phyloP scores from a whole-genome alignment of 2,329 filamentous ascomycete genomes.

The Akanthomyces dipterigenus region DNA sequence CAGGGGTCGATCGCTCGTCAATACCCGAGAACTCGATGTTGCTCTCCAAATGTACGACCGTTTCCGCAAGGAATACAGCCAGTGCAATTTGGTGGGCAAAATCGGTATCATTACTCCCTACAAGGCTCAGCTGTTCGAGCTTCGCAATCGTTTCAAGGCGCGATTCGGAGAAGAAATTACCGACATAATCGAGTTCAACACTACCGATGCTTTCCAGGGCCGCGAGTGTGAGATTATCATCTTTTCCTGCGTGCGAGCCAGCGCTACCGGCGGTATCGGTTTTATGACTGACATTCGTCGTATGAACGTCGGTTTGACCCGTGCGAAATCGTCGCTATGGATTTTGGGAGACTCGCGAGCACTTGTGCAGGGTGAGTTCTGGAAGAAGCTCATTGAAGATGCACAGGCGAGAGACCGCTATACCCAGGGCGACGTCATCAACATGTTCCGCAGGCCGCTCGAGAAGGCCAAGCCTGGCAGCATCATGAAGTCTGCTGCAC shows the following conservation, averaged over 20 bases:
- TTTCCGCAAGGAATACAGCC: conserved; percentile 63
- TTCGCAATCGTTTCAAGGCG: conserved; percentile 67
- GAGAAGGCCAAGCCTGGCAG: conserved; percentile 26
- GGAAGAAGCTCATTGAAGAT: conserved; percentile 80
- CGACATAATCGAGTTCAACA: conserved; percentile 90
- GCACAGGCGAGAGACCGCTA: conserved; percentile 68
- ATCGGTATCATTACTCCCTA: conserved; percentile 98
- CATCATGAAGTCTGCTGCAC: conserved; percentile 12
- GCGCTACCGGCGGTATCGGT: conserved; percentile 87
- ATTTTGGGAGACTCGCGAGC: conserved; percentile 89
- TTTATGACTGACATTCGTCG: conserved; percentile 97
- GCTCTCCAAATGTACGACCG: conserved; percentile 80
- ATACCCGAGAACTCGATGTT: conserved; percentile 77
- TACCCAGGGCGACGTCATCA: conserved; percentile 57
- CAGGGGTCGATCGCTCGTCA: conserved; percentile 84
- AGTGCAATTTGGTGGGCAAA: conserved; percentile 68
- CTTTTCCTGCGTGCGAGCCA: conserved; percentile 95
- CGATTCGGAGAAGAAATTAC: conserved; percentile 70
- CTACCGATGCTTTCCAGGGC: conserved; percentile 95
- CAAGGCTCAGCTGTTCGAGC: conserved; percentile 80
- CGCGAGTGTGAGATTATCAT: conserved; percentile 97
- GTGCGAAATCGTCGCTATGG: conserved; percentile 94
- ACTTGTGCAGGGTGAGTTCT: conserved; percentile 81
- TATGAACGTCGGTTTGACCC: conserved; percentile 98
- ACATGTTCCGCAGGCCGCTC: conserved; percentile 40